Evolutionary conservation across 2,329 filamentous ascomycete species (phyloP).

Genomic region (Paradendryphiella salina): DNA sequence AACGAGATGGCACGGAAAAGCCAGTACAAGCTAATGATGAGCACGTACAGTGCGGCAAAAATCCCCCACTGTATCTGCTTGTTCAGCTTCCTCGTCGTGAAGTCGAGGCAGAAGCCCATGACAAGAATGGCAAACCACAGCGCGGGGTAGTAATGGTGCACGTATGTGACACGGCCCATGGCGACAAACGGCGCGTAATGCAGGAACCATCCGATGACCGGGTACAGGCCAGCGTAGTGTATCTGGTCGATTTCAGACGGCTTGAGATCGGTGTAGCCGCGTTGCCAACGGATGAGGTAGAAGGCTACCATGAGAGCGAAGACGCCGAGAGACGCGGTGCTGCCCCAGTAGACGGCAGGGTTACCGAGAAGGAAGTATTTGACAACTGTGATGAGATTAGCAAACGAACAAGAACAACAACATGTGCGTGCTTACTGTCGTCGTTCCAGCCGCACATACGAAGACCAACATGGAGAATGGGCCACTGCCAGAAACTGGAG

Average conservation of each 20-base stretch:
- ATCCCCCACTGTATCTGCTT: conserved; percentile 66
- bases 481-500: conserved; percentile 98
- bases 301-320: conserved; percentile 74
- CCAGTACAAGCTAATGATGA: conserved; percentile 80
- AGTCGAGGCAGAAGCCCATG: conserved; percentile 87
- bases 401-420: background rate
- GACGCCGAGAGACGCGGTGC: conserved; percentile 74
- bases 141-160: conserved; percentile 98
- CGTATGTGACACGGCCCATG: conserved; percentile 98
- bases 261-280: conserved; percentile 83
- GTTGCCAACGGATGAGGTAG: conserved; percentile 94
- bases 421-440: conserved; percentile 54
- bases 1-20: conserved; percentile 93
- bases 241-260: conserved; percentile 85
- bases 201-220: conserved; percentile 89
- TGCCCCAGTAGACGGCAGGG: conserved; percentile 93
- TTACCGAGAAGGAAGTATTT: conserved; percentile 99
- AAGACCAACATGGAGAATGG: conserved; percentile 88
- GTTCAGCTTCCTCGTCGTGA: conserved; percentile 70
- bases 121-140: conserved; percentile 95
- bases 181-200: conserved; percentile 95
- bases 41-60: conserved; percentile 74
- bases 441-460: conserved; percentile 99
- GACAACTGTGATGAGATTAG: conserved; percentile 57
- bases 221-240: conserved; percentile 90